These are phyloP conservation scores for Euclidium syriacum DNA, from an alignment of 345 rosid species.

Conservation along the genomic window DNA sequence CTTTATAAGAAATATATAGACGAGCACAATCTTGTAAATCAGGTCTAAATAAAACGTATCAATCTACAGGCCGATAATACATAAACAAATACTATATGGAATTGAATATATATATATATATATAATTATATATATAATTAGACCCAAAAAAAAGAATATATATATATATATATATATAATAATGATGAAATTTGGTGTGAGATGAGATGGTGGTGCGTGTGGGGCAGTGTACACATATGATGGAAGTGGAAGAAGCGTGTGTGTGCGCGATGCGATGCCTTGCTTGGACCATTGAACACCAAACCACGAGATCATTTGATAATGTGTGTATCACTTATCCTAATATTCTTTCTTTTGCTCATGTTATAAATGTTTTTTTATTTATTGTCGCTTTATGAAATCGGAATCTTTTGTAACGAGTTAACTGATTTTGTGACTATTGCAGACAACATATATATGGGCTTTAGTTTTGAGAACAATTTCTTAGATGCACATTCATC, in stretches of 20 bases:
- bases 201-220: constrained; percentile 17
- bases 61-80: not conserved
- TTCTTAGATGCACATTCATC: constrained; percentile 1
- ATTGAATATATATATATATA: too few species aligned
- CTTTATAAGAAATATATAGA: not conserved
- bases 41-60: not conserved
- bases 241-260: constrained; percentile 20
- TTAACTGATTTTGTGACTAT: not conserved
- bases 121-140: too few species aligned
- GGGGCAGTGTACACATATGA: constrained; percentile 3
- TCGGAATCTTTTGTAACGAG: too few species aligned
- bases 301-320: constrained; percentile 10
- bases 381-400: too few species aligned
- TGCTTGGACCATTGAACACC: constrained; percentile 19
- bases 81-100: not conserved
- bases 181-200: not conserved
- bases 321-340: constrained; percentile 18
- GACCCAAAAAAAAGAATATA: too few species aligned
- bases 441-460: too few species aligned
- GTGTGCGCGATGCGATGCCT: constrained; percentile 12
- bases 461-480: not conserved
- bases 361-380: too few species aligned
- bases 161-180: too few species aligned
- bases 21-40: not conserved
- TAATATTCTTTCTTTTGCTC: not conserved